Evolutionary conservation across 2,329 filamentous ascomycete species (phyloP), one percentile per base, ranked within the genome.

Genomic region (Fusarium solani-melongenae): DNA sequence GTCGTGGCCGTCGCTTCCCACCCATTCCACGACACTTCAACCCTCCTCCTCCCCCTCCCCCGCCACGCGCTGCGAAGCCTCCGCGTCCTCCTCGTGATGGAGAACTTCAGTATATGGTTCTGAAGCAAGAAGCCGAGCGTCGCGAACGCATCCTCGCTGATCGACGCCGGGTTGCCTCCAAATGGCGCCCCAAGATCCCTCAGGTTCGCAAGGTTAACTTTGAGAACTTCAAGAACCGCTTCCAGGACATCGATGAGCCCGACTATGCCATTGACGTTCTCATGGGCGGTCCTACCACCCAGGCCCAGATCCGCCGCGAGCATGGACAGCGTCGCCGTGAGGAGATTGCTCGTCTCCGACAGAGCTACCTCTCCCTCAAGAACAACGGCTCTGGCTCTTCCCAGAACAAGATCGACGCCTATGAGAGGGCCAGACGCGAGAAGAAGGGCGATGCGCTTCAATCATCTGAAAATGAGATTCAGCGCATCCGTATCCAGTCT

Each of bases 201-300:
- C 78, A 81, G 29, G 81, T 83, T n/a, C 79, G 82, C 57, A 83
- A 80, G 67, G 80, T 83, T 62, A 82, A 83, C 74, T 85, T 84
- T 63, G 83, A 84, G 70, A 80, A 82, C 72, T 86, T 84, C 78
- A 86, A 85, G 75, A 86, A 86, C 69, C 78, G 82, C 61, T 84
- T 82, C 69, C 75, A 82, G 14, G 77, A 77, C 12, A 53, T 81
- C 14, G 77, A 82, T 1, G 77, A 83, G 67, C 80, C 76, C 27
- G 79, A 82, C n/a, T 82, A 84, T 64, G 82, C 82, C 36, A 78
- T 85, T 22, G 84, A 85, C 2, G 83, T 84, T 17, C 78, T 85
- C 6, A 78, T 84, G 76, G 77, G 72, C 8, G 81, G 81, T 0
- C 64, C 80, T 4, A 77, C 80, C 5, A 73, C 83, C 6, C 79